phyloP scores from a whole-genome alignment of 768 basidiomycete genomes.

The Porphyrellus cyaneotinctus region DNA sequence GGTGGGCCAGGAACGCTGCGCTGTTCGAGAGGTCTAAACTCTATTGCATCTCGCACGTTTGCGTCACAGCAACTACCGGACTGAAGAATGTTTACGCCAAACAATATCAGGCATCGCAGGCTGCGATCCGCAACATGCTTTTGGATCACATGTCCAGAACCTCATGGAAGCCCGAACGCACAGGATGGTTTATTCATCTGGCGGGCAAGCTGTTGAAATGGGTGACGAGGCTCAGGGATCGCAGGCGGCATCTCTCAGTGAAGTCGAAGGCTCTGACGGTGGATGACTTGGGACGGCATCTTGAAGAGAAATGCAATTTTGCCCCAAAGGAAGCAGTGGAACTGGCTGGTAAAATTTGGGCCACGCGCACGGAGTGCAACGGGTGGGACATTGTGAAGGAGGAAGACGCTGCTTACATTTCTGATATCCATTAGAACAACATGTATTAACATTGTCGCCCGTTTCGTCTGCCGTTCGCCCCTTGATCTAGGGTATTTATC shows the following conservation, averaged over 20 bases:
- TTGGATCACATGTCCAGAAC: slow-evolving; percentile 11
- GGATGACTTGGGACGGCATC: slow-evolving; percentile 13
- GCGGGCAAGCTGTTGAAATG: slow-evolving; percentile 20
- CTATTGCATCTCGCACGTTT: slow-evolving; percentile 32
- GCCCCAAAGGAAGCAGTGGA: slow-evolving; percentile 9
- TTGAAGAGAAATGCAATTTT: slow-evolving; percentile 16
- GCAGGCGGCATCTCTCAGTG: background rate
- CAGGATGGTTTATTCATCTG: slow-evolving; percentile 20
- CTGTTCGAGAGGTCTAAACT: slow-evolving; percentile 21
- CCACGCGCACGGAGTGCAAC: slow-evolving; percentile 3
- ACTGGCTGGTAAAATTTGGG: slow-evolving; percentile 20
- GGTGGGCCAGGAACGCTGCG: slow-evolving; percentile 31
- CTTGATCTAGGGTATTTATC: background rate
- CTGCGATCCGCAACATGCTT: slow-evolving; percentile 21
- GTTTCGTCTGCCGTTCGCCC: background rate
- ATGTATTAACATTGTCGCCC: background rate
- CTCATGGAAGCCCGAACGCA: slow-evolving; percentile 21
- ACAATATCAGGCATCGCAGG: slow-evolving; percentile 33
- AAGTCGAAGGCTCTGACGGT: slow-evolving; percentile 6
- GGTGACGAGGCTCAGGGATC: slow-evolving; percentile 10
- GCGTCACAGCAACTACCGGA: slow-evolving; percentile 35
- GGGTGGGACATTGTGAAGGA: slow-evolving; percentile 8
- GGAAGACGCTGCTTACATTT: background rate
- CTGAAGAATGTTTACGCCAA: slow-evolving; percentile 15
- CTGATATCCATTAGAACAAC: background rate